These are phyloP conservation scores for Aristolochia fimbriata DNA, from an alignment of 164 flowering plant genomes.

Conservation along the genomic window DNA sequence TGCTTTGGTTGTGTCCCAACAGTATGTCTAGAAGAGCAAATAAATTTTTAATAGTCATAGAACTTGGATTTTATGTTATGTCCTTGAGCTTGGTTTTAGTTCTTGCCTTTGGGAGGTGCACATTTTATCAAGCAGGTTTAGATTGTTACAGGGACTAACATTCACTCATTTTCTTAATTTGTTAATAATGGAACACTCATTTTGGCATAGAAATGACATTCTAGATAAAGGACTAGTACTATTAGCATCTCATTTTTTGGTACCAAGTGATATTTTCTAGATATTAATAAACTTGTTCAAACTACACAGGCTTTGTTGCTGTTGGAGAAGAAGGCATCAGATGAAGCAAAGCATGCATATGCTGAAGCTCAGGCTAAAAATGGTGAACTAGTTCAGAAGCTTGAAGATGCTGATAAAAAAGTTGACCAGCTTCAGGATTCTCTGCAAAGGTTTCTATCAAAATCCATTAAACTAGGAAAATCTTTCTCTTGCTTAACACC, in stretches of 20 bases:
- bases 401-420: constrained; percentile 64
- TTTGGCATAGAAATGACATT: too few species aligned
- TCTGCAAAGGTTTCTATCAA: constrained; percentile 58
- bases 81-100: too few species aligned
- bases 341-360: constrained; percentile 45
- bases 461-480: neutral
- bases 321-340: constrained; percentile 45
- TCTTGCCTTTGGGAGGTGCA: too few species aligned
- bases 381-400: constrained; percentile 43
- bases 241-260: neutral
- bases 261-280: neutral
- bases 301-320: constrained; percentile 45
- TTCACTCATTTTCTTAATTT: too few species aligned
- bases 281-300: neutral
- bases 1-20: too few species aligned
- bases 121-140: too few species aligned
- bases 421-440: constrained; percentile 78
- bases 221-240: neutral
- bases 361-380: constrained; percentile 48
- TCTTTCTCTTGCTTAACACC: neutral
- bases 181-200: too few species aligned
- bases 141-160: too few species aligned
- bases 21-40: too few species aligned
- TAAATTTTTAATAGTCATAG: too few species aligned
- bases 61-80: too few species aligned